Evolutionary conservation across 225 moss, liverwort and hornwort species (phyloP).

Genomic region (Bryoerythrophyllum caledonicum): DNA sequence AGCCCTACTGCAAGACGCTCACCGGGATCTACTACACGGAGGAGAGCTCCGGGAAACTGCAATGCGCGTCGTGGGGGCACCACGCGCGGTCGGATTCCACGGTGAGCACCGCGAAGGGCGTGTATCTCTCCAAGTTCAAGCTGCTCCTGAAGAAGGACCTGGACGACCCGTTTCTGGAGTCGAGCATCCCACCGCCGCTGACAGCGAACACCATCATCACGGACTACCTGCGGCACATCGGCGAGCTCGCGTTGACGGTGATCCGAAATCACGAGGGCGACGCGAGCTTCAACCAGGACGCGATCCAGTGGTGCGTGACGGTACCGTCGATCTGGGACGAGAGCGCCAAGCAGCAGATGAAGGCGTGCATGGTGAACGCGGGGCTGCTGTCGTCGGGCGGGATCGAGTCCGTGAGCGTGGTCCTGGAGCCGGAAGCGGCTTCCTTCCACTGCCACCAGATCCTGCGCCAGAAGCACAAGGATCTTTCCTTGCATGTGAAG

Average conservation of each 20-base stretch:
- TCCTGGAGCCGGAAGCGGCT: constrained; percentile 66
- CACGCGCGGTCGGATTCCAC: constrained; percentile 25
- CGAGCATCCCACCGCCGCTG: constrained; percentile 34
- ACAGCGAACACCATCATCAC: constrained; percentile 39
- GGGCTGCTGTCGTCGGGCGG: constrained; percentile 44
- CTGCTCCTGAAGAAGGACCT: constrained; percentile 29
- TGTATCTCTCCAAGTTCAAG: constrained; percentile 33
- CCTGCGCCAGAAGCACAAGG: constrained; percentile 16
- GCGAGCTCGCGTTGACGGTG: constrained; percentile 16
- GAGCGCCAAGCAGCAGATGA: constrained; percentile 41
- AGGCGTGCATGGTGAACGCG: constrained; percentile 41
- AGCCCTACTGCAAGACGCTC: constrained; percentile 30
- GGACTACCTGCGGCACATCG: constrained; percentile 38
- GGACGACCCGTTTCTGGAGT: not conserved
- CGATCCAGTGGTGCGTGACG: constrained; percentile 58
- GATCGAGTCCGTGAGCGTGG: constrained; percentile 31
- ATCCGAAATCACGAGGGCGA: constrained; percentile 23
- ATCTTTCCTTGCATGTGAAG: constrained; percentile 4
- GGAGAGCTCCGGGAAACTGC: not conserved
- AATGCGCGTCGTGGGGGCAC: constrained; percentile 47
- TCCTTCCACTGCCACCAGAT: constrained; percentile 51
- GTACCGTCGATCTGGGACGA: constrained; percentile 56
- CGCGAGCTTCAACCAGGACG: not conserved
- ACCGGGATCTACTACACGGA: constrained; percentile 29
- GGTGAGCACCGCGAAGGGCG: constrained; percentile 13